Evolutionary conservation across 495 filamentous ascomycete genomes (phyloP).

Genomic region (Talaromyces thailandensis): DNA sequence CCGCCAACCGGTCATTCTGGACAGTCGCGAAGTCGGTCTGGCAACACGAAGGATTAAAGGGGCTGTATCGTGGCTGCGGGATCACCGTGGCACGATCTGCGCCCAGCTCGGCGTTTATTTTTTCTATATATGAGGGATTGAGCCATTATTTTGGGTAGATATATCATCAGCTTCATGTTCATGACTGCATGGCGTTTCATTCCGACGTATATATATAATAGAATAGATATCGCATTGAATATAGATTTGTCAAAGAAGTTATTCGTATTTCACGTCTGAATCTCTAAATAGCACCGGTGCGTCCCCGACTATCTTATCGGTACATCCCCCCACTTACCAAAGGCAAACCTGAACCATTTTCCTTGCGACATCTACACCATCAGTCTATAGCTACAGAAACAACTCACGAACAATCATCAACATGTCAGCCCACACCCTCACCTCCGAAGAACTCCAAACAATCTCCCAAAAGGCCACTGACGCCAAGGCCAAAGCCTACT

Average conservation of each 20-base stretch:
- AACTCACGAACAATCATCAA: neutral
- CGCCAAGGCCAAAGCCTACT: slow-evolving; percentile 73
- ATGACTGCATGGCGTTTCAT: slow-evolving; percentile 2
- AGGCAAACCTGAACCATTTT: too few species aligned
- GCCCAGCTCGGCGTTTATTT: slow-evolving; percentile 95
- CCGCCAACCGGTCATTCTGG: slow-evolving; percentile 50
- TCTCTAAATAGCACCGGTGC: neutral
- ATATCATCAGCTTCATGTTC: slow-evolving; percentile 5
- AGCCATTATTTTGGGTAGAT: slow-evolving; percentile 50
- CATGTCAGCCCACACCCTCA: slow-evolving; percentile 33
- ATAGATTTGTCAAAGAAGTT: neutral
- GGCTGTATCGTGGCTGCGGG: slow-evolving; percentile 88
- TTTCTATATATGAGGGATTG: slow-evolving; percentile 82
- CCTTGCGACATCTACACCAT: neutral
- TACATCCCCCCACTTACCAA: neutral
- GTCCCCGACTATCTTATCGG: neutral
- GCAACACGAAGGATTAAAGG: slow-evolving; percentile 69
- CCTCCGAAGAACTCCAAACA: slow-evolving; percentile 47
- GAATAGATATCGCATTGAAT: neutral
- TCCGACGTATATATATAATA: neutral
- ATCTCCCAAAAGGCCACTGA: slow-evolving; percentile 49
- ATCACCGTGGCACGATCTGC: slow-evolving; percentile 83
- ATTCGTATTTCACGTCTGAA: neutral
- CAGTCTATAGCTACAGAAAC: neutral
- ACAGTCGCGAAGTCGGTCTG: slow-evolving; percentile 61